These are phyloP conservation scores for Globisporangium perplexum DNA, from an alignment of 352 stramenopile genomes.

Conservation along the genomic window DNA sequence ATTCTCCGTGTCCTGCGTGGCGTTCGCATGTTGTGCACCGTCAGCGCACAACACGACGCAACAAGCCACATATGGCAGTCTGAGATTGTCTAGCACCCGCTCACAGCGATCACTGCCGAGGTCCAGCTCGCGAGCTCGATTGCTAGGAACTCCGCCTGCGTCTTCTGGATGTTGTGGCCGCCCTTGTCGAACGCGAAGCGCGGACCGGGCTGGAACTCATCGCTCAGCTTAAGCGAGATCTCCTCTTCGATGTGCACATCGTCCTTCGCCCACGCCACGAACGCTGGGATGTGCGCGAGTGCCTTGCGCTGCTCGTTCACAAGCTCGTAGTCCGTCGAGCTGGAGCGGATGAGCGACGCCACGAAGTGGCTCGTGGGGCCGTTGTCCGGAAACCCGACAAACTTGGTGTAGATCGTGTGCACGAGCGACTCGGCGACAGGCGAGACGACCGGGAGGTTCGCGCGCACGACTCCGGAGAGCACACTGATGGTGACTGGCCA, in stretches of 20 bases:
- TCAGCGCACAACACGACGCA: too few species aligned
- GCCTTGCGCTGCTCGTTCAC: constrained; percentile 25
- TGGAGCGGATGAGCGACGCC: constrained; percentile 23
- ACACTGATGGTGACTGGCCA: not conserved
- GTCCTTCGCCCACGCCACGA: constrained; percentile 55
- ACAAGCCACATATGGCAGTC: too few species aligned
- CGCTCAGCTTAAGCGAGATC: constrained; percentile 35
- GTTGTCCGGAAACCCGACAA: constrained; percentile 17
- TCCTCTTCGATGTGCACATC: constrained; percentile 36
- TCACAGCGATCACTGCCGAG: too few species aligned
- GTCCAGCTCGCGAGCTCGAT: constrained; percentile 32
- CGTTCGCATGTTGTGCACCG: too few species aligned
- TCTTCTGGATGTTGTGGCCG: constrained; percentile 79
- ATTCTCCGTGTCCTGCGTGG: too few species aligned
- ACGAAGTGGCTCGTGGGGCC: constrained; percentile 13
- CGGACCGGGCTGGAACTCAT: constrained; percentile 18
- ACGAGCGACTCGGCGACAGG: constrained; percentile 6
- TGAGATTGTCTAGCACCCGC: too few species aligned
- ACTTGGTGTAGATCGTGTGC: constrained; percentile 15
- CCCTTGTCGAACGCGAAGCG: constrained; percentile 42
- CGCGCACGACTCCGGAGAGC: constrained; percentile 13
- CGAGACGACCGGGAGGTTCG: constrained; percentile 12
- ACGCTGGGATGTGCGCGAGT: constrained; percentile 25
- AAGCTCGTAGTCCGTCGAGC: constrained; percentile 36
- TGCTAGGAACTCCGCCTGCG: constrained; percentile 35